These are phyloP conservation scores for Westerdykella sp. DNA, from an alignment of 2,329 filamentous ascomycete genomes.

Conservation along the genomic window DNA sequence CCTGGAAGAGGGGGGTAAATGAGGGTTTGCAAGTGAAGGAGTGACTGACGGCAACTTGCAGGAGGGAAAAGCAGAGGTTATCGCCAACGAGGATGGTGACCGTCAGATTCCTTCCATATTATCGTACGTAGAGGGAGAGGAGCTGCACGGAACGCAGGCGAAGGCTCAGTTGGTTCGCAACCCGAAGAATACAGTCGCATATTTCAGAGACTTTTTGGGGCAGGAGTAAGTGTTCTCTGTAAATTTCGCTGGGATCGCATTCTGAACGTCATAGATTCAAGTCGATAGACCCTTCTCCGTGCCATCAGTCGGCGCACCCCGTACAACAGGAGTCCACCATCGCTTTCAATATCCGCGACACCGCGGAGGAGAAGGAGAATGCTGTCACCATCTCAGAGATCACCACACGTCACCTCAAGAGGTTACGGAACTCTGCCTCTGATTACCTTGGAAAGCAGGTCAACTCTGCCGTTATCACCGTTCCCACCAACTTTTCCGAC, in stretches of 20 bases:
- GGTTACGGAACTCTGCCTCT: slow-evolving; percentile 74
- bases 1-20: background rate
- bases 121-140: slow-evolving; percentile 91
- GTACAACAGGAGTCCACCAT: slow-evolving; percentile 65
- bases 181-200: slow-evolving; percentile 84
- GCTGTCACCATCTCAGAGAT: slow-evolving; percentile 73
- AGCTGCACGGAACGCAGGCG: slow-evolving; percentile 93
- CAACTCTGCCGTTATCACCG: slow-evolving; percentile 87
- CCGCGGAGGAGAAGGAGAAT: slow-evolving; percentile 50
- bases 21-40: background rate
- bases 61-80: slow-evolving; percentile 95
- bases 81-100: slow-evolving; percentile 98
- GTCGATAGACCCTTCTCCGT: slow-evolving; percentile 91
- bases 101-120: slow-evolving; percentile 93
- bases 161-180: slow-evolving; percentile 93
- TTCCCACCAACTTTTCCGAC: slow-evolving; percentile 89
- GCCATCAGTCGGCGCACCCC: slow-evolving; percentile 88
- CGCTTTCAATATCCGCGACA: slow-evolving; percentile 78
- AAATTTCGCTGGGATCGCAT: background rate
- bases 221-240: slow-evolving; percentile 61
- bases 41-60: slow-evolving; percentile 17
- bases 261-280: slow-evolving; percentile 59
- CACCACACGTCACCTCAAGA: slow-evolving; percentile 75
- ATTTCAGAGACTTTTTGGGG: slow-evolving; percentile 92
- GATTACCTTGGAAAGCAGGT: slow-evolving; percentile 91